Evolutionary conservation across 768 basidiomycete species (phyloP).

Genomic region (Guyanaporus albipodus): DNA sequence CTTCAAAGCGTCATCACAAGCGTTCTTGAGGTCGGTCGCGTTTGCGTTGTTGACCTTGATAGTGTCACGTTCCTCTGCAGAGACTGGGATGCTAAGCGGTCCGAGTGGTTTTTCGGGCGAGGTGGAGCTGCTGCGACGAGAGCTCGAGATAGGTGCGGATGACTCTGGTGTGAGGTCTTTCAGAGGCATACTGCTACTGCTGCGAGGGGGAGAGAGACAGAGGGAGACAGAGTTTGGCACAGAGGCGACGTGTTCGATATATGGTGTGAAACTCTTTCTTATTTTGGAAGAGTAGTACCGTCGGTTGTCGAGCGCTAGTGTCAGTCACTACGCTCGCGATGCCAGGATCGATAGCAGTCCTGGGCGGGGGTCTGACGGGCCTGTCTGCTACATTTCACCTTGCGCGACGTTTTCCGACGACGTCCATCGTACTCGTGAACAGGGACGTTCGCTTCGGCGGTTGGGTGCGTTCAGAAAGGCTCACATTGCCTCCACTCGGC

Average conservation of each 20-base stretch:
- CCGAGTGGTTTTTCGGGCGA: conserved; percentile 44
- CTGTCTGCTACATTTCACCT: conserved; percentile 80
- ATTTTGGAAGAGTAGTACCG: neutral
- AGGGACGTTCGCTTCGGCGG: conserved; percentile 65
- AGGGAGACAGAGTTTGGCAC: neutral
- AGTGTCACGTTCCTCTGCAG: conserved; percentile 45
- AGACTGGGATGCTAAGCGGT: conserved; percentile 46
- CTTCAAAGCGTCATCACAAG: conserved; percentile 86
- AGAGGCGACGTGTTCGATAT: conserved; percentile 22
- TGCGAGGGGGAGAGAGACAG: neutral
- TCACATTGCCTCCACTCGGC: conserved; percentile 29
- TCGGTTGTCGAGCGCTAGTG: neutral
- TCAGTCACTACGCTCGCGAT: neutral
- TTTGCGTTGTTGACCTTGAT: conserved; percentile 61
- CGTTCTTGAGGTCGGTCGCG: conserved; percentile 58
- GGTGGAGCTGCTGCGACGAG: conserved; percentile 26
- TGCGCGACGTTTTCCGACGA: conserved; percentile 55
- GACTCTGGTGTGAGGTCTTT: conserved; percentile 13
- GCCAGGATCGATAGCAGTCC: conserved; percentile 49
- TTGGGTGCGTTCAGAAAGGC: conserved; percentile 71
- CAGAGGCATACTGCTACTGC: conserved; percentile 15
- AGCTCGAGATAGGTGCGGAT: conserved; percentile 8
- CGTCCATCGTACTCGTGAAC: conserved; percentile 68
- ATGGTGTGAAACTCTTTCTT: conserved; percentile 18
- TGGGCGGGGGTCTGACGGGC: conserved; percentile 82